These are phyloP conservation scores for Coprinopsis strossmayeri DNA, from an alignment of 768 basidiomycete species.

Conservation along the genomic window DNA sequence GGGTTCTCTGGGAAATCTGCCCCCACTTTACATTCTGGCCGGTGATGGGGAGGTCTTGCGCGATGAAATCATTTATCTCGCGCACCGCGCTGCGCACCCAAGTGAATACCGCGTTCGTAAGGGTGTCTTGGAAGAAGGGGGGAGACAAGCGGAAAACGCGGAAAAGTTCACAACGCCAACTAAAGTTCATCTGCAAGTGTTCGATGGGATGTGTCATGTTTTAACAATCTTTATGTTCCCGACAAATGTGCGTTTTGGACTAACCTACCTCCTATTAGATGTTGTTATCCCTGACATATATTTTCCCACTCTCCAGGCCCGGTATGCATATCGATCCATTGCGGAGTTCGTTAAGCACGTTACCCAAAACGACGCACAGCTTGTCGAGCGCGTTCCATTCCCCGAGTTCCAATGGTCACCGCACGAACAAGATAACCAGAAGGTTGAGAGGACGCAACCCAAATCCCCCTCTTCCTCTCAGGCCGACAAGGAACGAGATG, in stretches of 20 bases:
- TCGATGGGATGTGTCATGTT: slow-evolving; percentile 74
- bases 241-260: slow-evolving; percentile 44
- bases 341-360: slow-evolving; percentile 53
- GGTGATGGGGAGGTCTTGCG: slow-evolving; percentile 71
- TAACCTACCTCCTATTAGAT: no score
- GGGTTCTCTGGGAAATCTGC: slow-evolving; percentile 68
- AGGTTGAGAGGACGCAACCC: not conserved
- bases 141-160: slow-evolving; percentile 45
- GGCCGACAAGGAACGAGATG: not conserved
- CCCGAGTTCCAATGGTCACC: slow-evolving; percentile 33
- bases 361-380: slow-evolving; percentile 28
- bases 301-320: slow-evolving; percentile 37
- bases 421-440: not conserved
- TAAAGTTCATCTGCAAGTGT: slow-evolving; percentile 70
- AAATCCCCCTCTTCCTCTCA: not conserved
- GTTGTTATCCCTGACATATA: no score
- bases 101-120: slow-evolving; percentile 52
- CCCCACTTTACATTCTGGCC: slow-evolving; percentile 66
- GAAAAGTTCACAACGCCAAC: slow-evolving; percentile 47
- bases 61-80: slow-evolving; percentile 73
- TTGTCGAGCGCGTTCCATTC: slow-evolving; percentile 38
- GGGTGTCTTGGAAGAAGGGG: slow-evolving; percentile 39
- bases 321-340: slow-evolving; percentile 53
- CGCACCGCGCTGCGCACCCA: slow-evolving; percentile 77
- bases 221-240: slow-evolving; percentile 68